Percentiles rank a stretch among this genome's conserved stretches.
These are phyloP conservation scores for Pseudozyma pruni DNA, from an alignment of 1,284 basidiomycete species.

Conservation along the genomic window DNA sequence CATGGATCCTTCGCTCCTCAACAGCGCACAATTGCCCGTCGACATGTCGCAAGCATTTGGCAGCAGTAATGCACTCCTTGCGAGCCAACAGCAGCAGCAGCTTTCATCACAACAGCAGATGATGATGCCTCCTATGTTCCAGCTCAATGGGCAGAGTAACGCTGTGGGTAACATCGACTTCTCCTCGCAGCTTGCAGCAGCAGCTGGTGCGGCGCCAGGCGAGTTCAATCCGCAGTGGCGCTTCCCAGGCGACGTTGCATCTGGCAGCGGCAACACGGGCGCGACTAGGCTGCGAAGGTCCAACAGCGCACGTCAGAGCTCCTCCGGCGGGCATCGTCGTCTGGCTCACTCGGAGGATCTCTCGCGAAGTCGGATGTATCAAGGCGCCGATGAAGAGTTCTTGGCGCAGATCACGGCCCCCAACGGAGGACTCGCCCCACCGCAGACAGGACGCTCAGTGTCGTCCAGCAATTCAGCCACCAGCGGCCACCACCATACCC, in stretches of 20 bases:
- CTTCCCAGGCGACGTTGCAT: conserved; percentile 24
- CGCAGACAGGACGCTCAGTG: conserved; percentile 33
- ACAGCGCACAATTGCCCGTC: conserved; percentile 5
- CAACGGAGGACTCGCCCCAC: conserved; percentile 58
- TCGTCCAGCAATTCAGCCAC: conserved; percentile 23
- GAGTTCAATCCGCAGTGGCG: conserved; percentile 46
- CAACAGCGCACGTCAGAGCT: conserved; percentile 29
- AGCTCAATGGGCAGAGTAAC: conserved; percentile 37
- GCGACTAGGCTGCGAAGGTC: conserved; percentile 26
- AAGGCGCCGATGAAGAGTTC: conserved; percentile 49
- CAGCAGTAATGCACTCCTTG: conserved; percentile 6
- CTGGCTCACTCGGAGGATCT: conserved; percentile 56
- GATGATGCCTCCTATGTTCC: conserved; percentile 31
- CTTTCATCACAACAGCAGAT: conserved; percentile 17
- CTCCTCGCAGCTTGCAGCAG: conserved; percentile 15
- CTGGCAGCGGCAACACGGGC: conserved; percentile 1
- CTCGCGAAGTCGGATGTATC: conserved; percentile 41
- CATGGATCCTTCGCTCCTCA: conserved; percentile 45
- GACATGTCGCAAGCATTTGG: conserved; percentile 18
- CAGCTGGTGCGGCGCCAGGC: conserved; percentile 2
- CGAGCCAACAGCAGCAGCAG: conserved; percentile 24
- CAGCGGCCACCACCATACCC: conserved; percentile 20
- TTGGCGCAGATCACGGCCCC: conserved; percentile 55
- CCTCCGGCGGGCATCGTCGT: conserved; percentile 42
- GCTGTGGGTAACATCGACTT: conserved; percentile 15